phyloP scores from a whole-genome alignment of 1,139 yeast genomes.

The Hyphopichia burtonii region DNA sequence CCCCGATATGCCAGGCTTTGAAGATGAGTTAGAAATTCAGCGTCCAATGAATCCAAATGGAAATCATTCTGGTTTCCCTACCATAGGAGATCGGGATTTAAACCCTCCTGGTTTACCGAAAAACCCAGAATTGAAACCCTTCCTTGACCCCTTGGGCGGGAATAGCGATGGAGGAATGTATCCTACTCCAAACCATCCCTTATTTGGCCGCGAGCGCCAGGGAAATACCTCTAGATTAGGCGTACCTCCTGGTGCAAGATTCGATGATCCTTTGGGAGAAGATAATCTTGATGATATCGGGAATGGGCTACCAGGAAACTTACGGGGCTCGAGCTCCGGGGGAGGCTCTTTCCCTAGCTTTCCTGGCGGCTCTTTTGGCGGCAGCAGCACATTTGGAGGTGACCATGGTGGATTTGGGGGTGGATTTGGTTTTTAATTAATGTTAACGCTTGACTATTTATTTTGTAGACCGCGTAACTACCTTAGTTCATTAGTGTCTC shows the following conservation, averaged over 20 bases:
- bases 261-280: constrained; percentile 52
- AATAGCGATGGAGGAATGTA: constrained; percentile 51
- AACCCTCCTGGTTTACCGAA: constrained; percentile 48
- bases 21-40: constrained; percentile 52
- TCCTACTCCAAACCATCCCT: constrained; percentile 50
- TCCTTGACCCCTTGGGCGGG: constrained; percentile 25
- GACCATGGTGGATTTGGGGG: not conserved
- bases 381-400: not conserved
- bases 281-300: constrained; percentile 45
- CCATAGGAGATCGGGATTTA: constrained; percentile 51
- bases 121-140: constrained; percentile 44
- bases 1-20: constrained; percentile 54
- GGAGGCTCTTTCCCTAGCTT: not conserved
- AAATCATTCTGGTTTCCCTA: constrained; percentile 19
- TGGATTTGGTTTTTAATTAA: constrained; percentile 1
- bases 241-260: constrained; percentile 53
- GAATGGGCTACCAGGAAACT: constrained; percentile 47
- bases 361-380: constrained; percentile 1
- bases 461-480: no score
- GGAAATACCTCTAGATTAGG: constrained; percentile 27
- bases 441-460: no score
- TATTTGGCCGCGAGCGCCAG: constrained; percentile 26
- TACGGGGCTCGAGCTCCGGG: constrained; percentile 19
- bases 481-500: no score
- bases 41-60: constrained; percentile 8